Evolutionary conservation across 2,329 filamentous ascomycete genomes (phyloP), one percentile per base, ranked within the genome.

Genomic region (Orbilia brochopaga): DNA sequence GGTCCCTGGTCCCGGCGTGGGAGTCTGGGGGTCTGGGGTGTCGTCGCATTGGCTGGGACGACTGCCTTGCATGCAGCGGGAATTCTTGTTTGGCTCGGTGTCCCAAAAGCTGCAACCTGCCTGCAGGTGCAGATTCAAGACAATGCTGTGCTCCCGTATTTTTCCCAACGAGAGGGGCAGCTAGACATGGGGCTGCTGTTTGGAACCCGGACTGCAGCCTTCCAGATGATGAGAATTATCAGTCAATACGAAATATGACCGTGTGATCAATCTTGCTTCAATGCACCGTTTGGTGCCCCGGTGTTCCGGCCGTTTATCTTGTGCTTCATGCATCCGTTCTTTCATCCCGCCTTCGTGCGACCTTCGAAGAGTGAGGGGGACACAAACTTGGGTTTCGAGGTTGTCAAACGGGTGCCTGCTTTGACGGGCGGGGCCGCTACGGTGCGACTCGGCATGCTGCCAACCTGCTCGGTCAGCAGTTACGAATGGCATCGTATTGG

Each of bases 61-160:
- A 42, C 37, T 42, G 48, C 59, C 67, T 65, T 65, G 60, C 67
- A 65, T 65, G 60, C 67, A 65, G 60, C 50, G 58, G 60, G 60
- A 72, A 65, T 63, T 65, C 60, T 61, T 51, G 35, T 50, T 55
- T 50, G 52, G 65, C 8, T 51, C 19, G 23, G 24, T 55, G 48
- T 64, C 55, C 60, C 55, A 56, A 52, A 59, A 63, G 24, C 52
- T 70, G 66, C 55, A 64, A 42, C 54, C 59, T 52, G 48, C 59
- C 42, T 50, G 60, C 48, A 56, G 40, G 21, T 56, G 60, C 51
- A 64, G 32, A 17, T 62, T 44, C 23, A 37, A 21, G 37, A 54
- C 27, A 50, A 23, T 44, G 42, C 50, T 44, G 44, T 44, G 19
- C n/a, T n/a, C n/a, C n/a, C n/a, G n/a, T n/a, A n/a, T n/a, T n/a